Base-by-base conservation (phyloP, 2,329 filamentous ascomycete genomes). In the Colletotrichum abscissum region DNA sequence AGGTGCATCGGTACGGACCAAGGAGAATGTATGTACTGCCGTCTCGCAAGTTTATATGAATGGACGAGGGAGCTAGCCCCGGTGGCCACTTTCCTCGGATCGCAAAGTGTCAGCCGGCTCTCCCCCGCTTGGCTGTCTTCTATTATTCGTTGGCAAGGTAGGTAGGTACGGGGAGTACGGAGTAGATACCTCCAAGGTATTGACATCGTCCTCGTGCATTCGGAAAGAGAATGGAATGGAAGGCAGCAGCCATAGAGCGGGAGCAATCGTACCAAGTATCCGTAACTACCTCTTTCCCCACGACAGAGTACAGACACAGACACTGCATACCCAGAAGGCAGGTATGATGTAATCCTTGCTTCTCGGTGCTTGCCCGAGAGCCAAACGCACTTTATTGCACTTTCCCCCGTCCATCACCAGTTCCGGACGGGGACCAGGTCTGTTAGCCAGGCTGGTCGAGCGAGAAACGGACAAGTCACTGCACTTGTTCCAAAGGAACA, bases 261-360 rank as follows among this genome's bases (percentile, higher is more conserved):
- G 24, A 55, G 46, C 22, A 64, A 28, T 19, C 60, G 46, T 52
- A 28, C 60, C 60, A 33, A 8, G 42, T 54, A 14, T 55, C 28
- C 62, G 22, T 26, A 30, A 7, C 46, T 26, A 12, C 30, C 60
- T 28, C 9, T 9, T 35, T 35, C 33, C 33, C 16, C 14, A 42
- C 7, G 16, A 19, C 16, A 19, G 3, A 19, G 38, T 42, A 42
- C 11, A 35, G 33, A 35, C 11, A 35, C 33, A 35, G 11, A 35
- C 33, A 35, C 38, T 42, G 5, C 35, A 16, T 16, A 42, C 35
- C 35, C 5, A 35, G 16, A 4, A 8, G 14, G 2, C 2, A 11
- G 30, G 8, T 63, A 73, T 71, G 67, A 73, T 71, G 71, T 73
- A 73, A 73, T 73, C 60, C 42, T 52, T 71, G 62, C 56, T 33